These are phyloP conservation scores for Acacia melanoxylon DNA, from an alignment of 306 rosid genomes.

Conservation along the genomic window DNA sequence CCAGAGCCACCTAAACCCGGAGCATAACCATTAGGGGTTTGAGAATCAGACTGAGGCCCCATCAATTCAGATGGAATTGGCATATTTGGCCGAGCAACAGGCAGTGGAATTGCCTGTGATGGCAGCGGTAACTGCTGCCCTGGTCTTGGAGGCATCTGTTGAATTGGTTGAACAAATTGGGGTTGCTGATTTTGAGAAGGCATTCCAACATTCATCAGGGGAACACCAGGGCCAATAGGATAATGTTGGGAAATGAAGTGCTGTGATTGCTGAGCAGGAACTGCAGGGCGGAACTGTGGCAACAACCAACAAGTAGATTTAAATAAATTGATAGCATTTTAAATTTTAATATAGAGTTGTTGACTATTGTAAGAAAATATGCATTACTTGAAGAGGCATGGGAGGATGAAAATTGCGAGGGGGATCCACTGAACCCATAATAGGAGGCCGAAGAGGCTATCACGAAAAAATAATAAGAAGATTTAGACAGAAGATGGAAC, in stretches of 20 bases:
- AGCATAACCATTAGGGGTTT: slow-evolving; percentile 58
- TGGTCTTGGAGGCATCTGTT: slow-evolving; percentile 67
- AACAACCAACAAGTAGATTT: slow-evolving; percentile 37
- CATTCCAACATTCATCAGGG: slow-evolving; percentile 66
- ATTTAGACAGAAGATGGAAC: neutral
- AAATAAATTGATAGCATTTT: neutral
- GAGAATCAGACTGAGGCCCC: slow-evolving; percentile 56
- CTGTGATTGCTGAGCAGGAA: slow-evolving; percentile 67
- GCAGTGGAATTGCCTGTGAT: slow-evolving; percentile 61
- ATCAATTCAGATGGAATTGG: slow-evolving; percentile 57
- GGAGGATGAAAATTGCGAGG: slow-evolving; percentile 61
- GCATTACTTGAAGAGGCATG: slow-evolving; percentile 74
- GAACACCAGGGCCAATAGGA: slow-evolving; percentile 74
- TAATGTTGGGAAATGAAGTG: slow-evolving; percentile 79
- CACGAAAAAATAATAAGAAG: neutral
- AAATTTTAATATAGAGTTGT: slow-evolving; percentile 12
- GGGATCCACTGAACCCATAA: slow-evolving; percentile 72
- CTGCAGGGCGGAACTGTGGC: slow-evolving; percentile 72
- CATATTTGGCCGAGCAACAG: slow-evolving; percentile 63
- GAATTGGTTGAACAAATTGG: slow-evolving; percentile 68
- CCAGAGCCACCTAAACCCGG: slow-evolving; percentile 68
- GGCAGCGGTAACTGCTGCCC: slow-evolving; percentile 59
- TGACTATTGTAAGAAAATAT: slow-evolving; percentile 7
- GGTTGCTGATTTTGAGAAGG: slow-evolving; percentile 67
- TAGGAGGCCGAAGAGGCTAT: slow-evolving; percentile 78